These are phyloP conservation scores for Rhizopus sp. DNA, from an alignment of 371 early-diverging fungal species.

Conservation along the genomic window DNA sequence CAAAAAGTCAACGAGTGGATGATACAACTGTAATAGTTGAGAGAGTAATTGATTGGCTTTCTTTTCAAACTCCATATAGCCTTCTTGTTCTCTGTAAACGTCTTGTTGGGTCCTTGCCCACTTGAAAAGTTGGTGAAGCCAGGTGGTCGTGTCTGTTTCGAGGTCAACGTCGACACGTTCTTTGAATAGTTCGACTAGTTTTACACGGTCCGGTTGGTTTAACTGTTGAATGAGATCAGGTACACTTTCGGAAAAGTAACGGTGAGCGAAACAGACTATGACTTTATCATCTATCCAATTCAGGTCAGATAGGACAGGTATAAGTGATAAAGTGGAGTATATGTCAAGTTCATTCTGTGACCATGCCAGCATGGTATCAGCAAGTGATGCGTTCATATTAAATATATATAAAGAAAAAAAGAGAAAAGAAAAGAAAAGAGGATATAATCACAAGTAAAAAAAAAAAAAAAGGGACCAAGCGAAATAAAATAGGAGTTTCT, in stretches of 20 bases:
- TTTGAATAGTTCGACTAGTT: background rate
- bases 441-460: background rate
- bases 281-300: background rate
- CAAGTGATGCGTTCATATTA: background rate
- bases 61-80: background rate
- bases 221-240: conserved; percentile 23
- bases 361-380: conserved; percentile 46
- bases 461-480: background rate
- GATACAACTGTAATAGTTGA: background rate
- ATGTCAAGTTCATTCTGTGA: conserved; percentile 33
- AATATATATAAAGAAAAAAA: background rate
- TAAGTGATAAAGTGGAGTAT: conserved; percentile 15
- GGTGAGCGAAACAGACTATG: conserved; percentile 37
- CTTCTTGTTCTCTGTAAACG: background rate
- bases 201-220: background rate
- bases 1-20: background rate
- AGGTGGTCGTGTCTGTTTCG: background rate
- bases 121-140: background rate
- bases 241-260: conserved; percentile 31
- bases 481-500: conserved; percentile 2
- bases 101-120: background rate
- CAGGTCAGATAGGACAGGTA: conserved; percentile 1
- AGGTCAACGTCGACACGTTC: conserved; percentile 4
- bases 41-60: background rate
- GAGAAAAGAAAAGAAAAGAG: background rate